Evolutionary conservation across 2,329 filamentous ascomycete genomes (phyloP).

Genomic region (Pezizomycotina sp.): DNA sequence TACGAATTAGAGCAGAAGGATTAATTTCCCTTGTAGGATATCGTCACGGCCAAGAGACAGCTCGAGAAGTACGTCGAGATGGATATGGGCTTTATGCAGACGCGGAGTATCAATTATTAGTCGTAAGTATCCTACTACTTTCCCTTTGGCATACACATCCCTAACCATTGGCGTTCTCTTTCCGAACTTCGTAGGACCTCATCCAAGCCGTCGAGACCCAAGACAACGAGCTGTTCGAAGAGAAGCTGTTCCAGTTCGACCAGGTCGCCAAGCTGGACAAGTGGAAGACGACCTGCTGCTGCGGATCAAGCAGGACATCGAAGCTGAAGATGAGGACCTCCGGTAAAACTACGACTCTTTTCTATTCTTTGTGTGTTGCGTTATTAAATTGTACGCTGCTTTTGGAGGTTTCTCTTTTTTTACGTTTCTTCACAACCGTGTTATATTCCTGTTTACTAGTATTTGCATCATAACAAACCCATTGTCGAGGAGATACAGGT

Average conservation of each 20-base stretch:
- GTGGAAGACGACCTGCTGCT: too few relatives aligned
- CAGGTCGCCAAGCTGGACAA: conserved; percentile 87
- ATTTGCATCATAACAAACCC: too few relatives aligned
- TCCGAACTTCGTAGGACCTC: conserved; percentile 39
- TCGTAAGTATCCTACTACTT: conserved; percentile 22
- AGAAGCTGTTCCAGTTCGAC: conserved; percentile 77
- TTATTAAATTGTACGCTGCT: too few relatives aligned
- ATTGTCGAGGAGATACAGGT: too few relatives aligned
- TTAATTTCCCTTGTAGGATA: conserved; percentile 36
- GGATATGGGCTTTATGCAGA: conserved; percentile 58
- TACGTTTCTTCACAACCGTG: too few relatives aligned
- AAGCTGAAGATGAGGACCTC: too few relatives aligned
- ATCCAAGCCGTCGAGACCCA: conserved; percentile 56
- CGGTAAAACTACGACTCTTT: too few relatives aligned
- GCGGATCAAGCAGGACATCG: too few relatives aligned
- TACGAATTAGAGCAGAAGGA: conserved; percentile 1
- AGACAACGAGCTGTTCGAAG: conserved; percentile 67
- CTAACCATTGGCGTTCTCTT: not conserved
- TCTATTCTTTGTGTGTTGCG: too few relatives aligned
- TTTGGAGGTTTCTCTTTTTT: too few relatives aligned
- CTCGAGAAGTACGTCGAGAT: conserved; percentile 67
- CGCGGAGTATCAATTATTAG: conserved; percentile 67
- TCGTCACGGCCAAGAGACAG: conserved; percentile 62
- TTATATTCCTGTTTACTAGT: too few relatives aligned
- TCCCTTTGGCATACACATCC: not conserved